Base-by-base conservation (phyloP, 2,329 filamentous ascomycete species). In the Pseudocercospora vitis region DNA sequence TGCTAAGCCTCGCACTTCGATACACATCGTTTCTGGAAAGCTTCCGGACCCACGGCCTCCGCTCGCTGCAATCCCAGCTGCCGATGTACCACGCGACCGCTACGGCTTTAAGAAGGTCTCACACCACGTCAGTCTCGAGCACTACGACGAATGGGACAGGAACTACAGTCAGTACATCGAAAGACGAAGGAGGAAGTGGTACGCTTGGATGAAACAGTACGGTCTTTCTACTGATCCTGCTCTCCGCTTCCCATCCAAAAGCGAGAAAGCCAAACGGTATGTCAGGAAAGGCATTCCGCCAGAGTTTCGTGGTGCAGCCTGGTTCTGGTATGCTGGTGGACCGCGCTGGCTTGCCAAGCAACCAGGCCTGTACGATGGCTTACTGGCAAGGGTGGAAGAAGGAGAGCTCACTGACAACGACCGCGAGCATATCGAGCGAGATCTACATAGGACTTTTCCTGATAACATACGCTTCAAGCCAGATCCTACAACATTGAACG, bases 271-370 rank as follows among this genome's bases (percentile, higher is more conserved):
- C 37, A 96, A 95, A 73, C 82, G 91, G 14, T 96, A 94, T 68
- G 83, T 96, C 45, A 85, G 91, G 48, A 97, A 96, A 71, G 92
- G 92, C 12, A 92, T 96, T 46, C 92, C 92, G 2, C 89, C 91
- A 0, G 90, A 96, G 61, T 95, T 91, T 84, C 84, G 92, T 65
- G 92, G 92, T n/a, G 87, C 89, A 4, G 92, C 92, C 40, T 97
- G 92, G 92, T 97, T 95, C 71, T 96, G 88, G 74, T 97, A 96
- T 69, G 90, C 91, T 8, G 90, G 90, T 16, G 92, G 92, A 1
- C 90, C 90, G 19, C 84, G 85, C 40, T 87, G 90, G 60, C 71
- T 96, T 55, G 81, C 84, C 48, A 86, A 89, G 65, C 82, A 95
- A 63, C 81, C 84, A 4, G 89, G 89, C 1, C 75, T 92, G 12